Conservation (phyloP, 768 basidiomycete genomes). For the Suillus subaureus region DNA sequence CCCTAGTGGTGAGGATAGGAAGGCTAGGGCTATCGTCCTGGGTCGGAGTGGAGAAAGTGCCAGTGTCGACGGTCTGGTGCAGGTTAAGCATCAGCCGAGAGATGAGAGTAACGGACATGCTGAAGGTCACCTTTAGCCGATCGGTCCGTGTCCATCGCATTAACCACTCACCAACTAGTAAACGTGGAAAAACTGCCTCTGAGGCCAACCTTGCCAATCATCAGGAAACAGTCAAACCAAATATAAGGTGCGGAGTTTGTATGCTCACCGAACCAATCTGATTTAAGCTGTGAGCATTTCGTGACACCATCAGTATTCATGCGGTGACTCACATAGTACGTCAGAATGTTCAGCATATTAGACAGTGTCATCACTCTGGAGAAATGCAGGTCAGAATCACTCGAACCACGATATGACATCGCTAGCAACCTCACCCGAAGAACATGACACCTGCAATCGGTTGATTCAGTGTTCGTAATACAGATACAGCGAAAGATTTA, state of each 20-base stretch:
- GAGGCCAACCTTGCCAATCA: background rate
- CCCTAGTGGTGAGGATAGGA: background rate
- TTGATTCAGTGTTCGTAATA: background rate
- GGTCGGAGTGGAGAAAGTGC: background rate
- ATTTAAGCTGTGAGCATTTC: background rate
- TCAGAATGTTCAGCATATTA: background rate
- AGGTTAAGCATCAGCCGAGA: background rate
- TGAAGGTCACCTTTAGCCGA: background rate
- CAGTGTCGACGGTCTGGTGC: background rate
- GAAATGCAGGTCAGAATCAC: background rate
- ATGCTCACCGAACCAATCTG: background rate
- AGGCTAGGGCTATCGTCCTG: background rate
- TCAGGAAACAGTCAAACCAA: background rate
- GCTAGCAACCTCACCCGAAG: background rate
- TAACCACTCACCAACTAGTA: background rate
- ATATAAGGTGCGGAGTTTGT: background rate
- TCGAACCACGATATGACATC: background rate
- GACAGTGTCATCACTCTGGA: background rate
- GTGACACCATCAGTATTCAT: background rate
- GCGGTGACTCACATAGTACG: background rate
- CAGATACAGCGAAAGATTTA: background rate
- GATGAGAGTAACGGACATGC: background rate
- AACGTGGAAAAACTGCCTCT: background rate
- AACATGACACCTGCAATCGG: background rate
- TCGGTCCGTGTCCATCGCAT: background rate